These are phyloP conservation scores for Monosporozyma unispora DNA, from an alignment of 805 yeast species.

Conservation along the genomic window DNA sequence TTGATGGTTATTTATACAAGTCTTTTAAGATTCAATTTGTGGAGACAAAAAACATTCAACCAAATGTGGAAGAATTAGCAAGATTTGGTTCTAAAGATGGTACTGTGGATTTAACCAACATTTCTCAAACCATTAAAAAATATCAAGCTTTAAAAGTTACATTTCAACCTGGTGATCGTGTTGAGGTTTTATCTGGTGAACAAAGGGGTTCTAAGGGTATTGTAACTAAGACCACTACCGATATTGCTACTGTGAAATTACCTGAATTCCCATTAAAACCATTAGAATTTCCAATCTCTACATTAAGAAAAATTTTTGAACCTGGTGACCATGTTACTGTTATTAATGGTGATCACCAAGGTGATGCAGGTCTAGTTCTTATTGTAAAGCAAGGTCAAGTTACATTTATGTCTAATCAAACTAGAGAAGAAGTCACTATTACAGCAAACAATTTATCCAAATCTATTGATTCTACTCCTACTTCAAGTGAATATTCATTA, in stretches of 20 bases:
- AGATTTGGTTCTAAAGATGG: slow-evolving; percentile 72
- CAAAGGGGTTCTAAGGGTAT: slow-evolving; percentile 83
- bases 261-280: slow-evolving; percentile 42
- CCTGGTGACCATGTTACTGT: slow-evolving; percentile 96
- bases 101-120: slow-evolving; percentile 78
- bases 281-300: slow-evolving; percentile 73
- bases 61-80: slow-evolving; percentile 81
- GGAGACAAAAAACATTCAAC: slow-evolving; percentile 74
- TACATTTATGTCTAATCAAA: slow-evolving; percentile 80
- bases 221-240: slow-evolving; percentile 59
- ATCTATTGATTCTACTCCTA: slow-evolving; percentile 81
- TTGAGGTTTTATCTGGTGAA: slow-evolving; percentile 87
- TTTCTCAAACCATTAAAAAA: slow-evolving; percentile 77
- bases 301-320: slow-evolving; percentile 74
- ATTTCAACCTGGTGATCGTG: slow-evolving; percentile 91
- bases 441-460: slow-evolving; percentile 85
- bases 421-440: slow-evolving; percentile 80
- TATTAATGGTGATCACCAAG: slow-evolving; percentile 80
- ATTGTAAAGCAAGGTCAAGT: slow-evolving; percentile 76
- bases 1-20: slow-evolving; percentile 78
- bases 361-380: slow-evolving; percentile 92
- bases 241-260: slow-evolving; percentile 43
- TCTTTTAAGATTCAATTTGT: slow-evolving; percentile 77
- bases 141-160: slow-evolving; percentile 44
- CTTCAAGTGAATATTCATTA: slow-evolving; percentile 69